Conservation (phyloP, 441 rosid species). For the Pelargonium australe region DNA sequence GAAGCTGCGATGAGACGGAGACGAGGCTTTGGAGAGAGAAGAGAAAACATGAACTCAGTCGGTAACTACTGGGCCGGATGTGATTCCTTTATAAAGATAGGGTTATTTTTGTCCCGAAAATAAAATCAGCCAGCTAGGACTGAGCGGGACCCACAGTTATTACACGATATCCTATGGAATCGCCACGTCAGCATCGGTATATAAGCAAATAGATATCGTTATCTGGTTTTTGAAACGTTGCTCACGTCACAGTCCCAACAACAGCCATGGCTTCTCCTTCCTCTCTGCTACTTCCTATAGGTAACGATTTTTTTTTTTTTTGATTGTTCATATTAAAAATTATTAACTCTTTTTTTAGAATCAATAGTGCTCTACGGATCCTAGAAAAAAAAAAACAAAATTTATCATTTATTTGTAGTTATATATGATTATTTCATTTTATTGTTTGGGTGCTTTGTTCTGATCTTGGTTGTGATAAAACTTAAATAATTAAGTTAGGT, state of each 20-base stretch:
- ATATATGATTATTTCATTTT: too few relatives aligned
- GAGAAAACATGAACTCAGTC: neutral
- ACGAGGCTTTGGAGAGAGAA: neutral
- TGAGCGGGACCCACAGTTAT: too few relatives aligned
- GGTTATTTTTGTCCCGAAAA: neutral
- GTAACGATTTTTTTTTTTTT: conserved; percentile 24
- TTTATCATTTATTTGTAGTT: too few relatives aligned
- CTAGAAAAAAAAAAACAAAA: too few relatives aligned
- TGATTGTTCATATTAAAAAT: neutral
- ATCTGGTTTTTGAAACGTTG: neutral
- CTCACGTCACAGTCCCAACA: neutral
- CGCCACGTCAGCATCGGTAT: neutral
- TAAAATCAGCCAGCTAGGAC: neutral
- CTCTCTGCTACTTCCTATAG: conserved; percentile 45
- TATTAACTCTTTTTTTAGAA: neutral
- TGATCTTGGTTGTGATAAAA: too few relatives aligned
- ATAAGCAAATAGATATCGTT: neutral
- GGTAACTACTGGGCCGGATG: neutral
- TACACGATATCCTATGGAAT: too few relatives aligned
- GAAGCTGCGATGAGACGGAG: neutral
- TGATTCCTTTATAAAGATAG: neutral
- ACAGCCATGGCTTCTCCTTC: conserved; percentile 32
- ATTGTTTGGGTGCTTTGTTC: too few relatives aligned
- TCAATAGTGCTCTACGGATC: neutral
- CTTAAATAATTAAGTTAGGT: too few relatives aligned